Evolutionary conservation across 78 protist species (phyloP).

Genomic region (Polysphondylium violaceum): DNA sequence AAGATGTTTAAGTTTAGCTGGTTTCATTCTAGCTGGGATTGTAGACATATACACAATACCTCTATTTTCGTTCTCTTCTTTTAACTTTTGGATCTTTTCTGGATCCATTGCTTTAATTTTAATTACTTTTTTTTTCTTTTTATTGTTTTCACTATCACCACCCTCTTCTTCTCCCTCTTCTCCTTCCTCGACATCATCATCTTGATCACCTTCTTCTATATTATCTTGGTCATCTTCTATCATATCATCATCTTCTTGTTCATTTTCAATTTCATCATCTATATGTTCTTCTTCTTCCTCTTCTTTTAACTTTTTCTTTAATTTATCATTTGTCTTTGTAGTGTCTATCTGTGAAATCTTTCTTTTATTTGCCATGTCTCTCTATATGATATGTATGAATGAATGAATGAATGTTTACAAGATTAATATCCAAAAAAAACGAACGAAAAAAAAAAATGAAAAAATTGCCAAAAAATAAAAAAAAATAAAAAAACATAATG

Average conservation of each 20-base stretch:
- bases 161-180: constrained; percentile 9
- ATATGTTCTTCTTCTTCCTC: constrained; percentile 1
- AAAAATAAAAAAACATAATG: no score
- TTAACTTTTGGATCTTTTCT: constrained; percentile 32
- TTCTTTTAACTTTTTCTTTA: no score
- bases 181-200: neutral
- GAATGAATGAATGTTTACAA: no score
- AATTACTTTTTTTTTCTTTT: constrained; percentile 25
- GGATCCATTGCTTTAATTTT: constrained; percentile 46
- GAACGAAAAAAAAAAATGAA: no score
- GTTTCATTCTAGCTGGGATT: constrained; percentile 61
- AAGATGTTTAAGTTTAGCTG: constrained; percentile 47
- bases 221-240: constrained; percentile 9
- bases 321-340: no score
- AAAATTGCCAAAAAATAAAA: no score
- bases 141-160: neutral
- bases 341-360: no score
- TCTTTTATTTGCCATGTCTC: no score
- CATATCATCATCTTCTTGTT: constrained; percentile 12
- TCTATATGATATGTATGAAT: no score
- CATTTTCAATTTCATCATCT: constrained; percentile 19
- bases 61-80: constrained; percentile 53
- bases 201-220: neutral
- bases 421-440: no score
- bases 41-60: constrained; percentile 64